Base-by-base conservation (phyloP, 345 rosid genomes). In the Excoecaria agallocha region DNA sequence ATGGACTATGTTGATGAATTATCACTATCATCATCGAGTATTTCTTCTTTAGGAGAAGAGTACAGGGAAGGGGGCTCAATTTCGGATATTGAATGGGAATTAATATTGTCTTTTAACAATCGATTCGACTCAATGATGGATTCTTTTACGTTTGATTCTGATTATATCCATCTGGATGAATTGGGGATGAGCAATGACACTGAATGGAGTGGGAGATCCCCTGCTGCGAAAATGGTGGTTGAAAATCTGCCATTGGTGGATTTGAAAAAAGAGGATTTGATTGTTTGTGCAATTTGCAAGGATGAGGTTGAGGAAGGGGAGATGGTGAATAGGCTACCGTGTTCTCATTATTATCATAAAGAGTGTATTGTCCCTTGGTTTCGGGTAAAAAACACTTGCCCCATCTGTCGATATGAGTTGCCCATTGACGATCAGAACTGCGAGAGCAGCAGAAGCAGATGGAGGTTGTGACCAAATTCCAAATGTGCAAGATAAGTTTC, bases 381-480 rank as follows among this genome's bases (percentile, higher is more conserved):
- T 16, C 20, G 43, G 48, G 35, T 62, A 5, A 62, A 45, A 35
- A 61, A 50, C 30, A 76, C 74, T 52, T 76, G 79, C 24, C 78
- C 78, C 0, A 37, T 68, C 22, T 75, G 73, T 68, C 68, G 78
- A 66, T 69, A 17, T 39, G 68, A 60, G 73, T 60, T 76, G 69
- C 88, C 88, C 69, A 84, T 84, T 17, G 91, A 88, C 78, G 88
- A 85, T 74, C 48, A 70, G 61, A 85, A 84, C 20, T 84, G 79
- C 39, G 91, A 84, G 82, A 74, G 81, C 19, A 45, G 77, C 24
- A 25, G 43, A 4, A 19, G 74, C 9, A 59, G 43, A 69, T 78
- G 76, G 71, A 64, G 63, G 61, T 12, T 24, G 22, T 57, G 22
- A 55, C n/a, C 60, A 5, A 30, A 30, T 2, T 11, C 78, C 30